Percentiles rank a stretch among this genome's conserved stretches.
phyloP scores from a whole-genome alignment of 176 grass and related monocot genomes.

The Avena atlantica region DNA sequence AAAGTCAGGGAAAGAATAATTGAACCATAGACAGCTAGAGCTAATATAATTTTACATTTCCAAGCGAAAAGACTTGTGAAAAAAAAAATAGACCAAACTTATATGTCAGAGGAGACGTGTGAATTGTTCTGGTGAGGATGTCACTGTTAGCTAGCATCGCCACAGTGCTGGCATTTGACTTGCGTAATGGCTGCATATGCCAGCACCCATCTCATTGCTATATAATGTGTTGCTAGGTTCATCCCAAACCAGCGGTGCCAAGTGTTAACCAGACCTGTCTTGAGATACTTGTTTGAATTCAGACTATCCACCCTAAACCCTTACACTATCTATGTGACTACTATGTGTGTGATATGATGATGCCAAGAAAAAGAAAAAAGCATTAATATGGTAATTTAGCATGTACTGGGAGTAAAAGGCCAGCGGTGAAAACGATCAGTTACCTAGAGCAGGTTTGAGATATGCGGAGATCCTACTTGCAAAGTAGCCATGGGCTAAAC shows the following conservation, averaged over 20 bases:
- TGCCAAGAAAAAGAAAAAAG: neutral
- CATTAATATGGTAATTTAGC: neutral
- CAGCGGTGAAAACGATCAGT: neutral
- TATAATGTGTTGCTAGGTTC: neutral
- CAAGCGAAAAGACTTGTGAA: neutral
- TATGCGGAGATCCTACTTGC: neutral
- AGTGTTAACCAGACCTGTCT: neutral
- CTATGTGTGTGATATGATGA: conserved; percentile 1
- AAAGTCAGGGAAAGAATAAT: neutral
- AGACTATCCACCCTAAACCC: conserved; percentile 6
- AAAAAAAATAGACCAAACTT: neutral
- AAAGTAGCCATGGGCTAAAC: neutral
- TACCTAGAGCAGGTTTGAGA: conserved; percentile 14
- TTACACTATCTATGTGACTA: neutral
- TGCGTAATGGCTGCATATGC: neutral
- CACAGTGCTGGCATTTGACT: neutral
- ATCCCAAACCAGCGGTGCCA: neutral
- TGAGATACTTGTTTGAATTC: neutral
- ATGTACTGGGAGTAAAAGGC: neutral
- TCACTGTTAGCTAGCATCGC: neutral
- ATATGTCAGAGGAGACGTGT: neutral
- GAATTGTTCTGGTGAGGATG: conserved; percentile 2
- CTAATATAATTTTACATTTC: neutral
- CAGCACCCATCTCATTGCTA: neutral
- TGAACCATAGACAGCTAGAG: neutral